Evolutionary conservation across 2,329 filamentous ascomycete species (phyloP), one percentile per base, ranked within the genome.

Genomic region (Calonectria pteridis): DNA sequence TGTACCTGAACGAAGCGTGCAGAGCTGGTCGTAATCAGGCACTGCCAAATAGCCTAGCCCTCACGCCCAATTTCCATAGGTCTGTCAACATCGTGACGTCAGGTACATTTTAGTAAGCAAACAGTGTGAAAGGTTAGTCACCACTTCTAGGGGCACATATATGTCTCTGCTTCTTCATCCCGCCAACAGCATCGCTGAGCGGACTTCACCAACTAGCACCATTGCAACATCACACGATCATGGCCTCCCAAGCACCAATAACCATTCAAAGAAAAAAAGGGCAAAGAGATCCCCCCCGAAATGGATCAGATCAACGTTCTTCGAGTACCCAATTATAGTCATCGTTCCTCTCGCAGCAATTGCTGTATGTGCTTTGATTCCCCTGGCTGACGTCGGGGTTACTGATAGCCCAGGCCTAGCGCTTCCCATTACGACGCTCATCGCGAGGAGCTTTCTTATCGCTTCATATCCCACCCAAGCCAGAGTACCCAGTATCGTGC

Each of bases 361-460:
- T 40, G 80, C 76, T 9, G 85, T 85, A 79, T 0, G 53, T 13
- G 73, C 51, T n/a, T 23, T 62, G 1, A 33, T 13, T 3, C 1
- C 20, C 20, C 1, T 23, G 11, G 3, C 5, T 55, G 2, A 0
- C 10, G n/a, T 49, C 3, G 2, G 11, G n/a, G n/a, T 16, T 18
- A 9, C 74, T 80, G 29, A 80, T 35, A 2, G 9, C 0, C 26
- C 62, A 90, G 88, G 84, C 90, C 68, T 91, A 91, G 82, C 82
- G 85, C 70, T 40, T 65, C 49, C 64, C 64, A 5, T 86, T 10
- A 86, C 88, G n/a, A 88, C 91, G 7, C 88, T 89, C 0, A 86
- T 88, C 1, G 88, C 86, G 4, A 87, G 91, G 37, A 91, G 88
- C 13, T 94, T 94, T 79, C 92, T 90, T 1, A 90, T 94, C 68